Percentiles rank a stretch among this genome's conserved stretches.
These are phyloP conservation scores for Castanea crenata DNA, from an alignment of 306 rosid genomes.

Conservation along the genomic window DNA sequence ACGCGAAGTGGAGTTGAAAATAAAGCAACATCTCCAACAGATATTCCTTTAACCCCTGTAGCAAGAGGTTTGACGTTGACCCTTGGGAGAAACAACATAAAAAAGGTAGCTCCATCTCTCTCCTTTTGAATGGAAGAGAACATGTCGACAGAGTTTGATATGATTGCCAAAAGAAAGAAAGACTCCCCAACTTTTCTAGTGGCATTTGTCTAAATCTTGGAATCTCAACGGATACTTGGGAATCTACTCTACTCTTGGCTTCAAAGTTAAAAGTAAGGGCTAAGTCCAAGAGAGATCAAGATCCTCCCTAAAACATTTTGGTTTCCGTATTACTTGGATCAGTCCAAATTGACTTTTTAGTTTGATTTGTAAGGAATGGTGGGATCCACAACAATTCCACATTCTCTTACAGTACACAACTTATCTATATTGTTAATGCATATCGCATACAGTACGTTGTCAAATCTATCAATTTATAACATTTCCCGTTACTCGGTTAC, in stretches of 20 bases:
- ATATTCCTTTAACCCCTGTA: not conserved
- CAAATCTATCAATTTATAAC: too few relatives aligned
- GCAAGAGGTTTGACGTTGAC: not conserved
- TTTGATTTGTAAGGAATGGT: not conserved
- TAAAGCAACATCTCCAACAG: not conserved
- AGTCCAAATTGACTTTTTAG: slow-evolving; percentile 6
- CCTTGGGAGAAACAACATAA: slow-evolving; percentile 28
- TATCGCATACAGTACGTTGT: too few relatives aligned
- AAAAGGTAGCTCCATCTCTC: slow-evolving; percentile 17
- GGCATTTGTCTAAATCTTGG: slow-evolving; percentile 57
- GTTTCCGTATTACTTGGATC: slow-evolving; percentile 12
- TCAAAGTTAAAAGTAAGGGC: slow-evolving; percentile 1
- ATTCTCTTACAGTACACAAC: too few relatives aligned
- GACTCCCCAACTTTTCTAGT: slow-evolving; percentile 37
- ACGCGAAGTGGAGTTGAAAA: slow-evolving; percentile 22
- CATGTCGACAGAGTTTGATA: slow-evolving; percentile 8
- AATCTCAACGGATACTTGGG: slow-evolving; percentile 45
- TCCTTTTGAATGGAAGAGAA: slow-evolving; percentile 6
- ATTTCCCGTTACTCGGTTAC: too few relatives aligned
- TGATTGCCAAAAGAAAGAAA: slow-evolving; percentile 29
- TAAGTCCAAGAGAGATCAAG: slow-evolving; percentile 5
- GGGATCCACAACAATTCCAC: too few relatives aligned
- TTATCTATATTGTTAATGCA: too few relatives aligned
- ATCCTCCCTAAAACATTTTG: not conserved
- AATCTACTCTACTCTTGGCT: slow-evolving; percentile 51